Evolutionary conservation across 495 filamentous ascomycete species (phyloP).

Genomic region (Neurospora sp.): DNA sequence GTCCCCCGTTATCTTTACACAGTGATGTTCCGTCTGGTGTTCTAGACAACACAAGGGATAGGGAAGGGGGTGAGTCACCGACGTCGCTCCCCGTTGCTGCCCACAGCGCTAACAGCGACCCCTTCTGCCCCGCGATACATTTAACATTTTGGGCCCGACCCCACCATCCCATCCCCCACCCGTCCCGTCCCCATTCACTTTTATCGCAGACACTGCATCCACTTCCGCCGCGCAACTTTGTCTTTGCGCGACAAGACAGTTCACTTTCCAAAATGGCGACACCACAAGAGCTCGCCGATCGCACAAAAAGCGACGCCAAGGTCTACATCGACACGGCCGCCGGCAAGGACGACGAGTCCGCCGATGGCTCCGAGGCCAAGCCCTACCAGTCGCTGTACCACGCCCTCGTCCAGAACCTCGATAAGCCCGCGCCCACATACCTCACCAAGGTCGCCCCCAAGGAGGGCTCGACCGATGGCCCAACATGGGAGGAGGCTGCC

Average conservation of each 20-base stretch:
- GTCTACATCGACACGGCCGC: slow-evolving; percentile 73
- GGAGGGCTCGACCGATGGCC: slow-evolving; percentile 40
- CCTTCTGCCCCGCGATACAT: slow-evolving; percentile 15
- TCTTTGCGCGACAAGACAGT: neutral
- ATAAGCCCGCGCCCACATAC: slow-evolving; percentile 49
- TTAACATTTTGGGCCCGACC: neutral
- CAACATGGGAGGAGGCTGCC: slow-evolving; percentile 72
- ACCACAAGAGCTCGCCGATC: slow-evolving; percentile 31
- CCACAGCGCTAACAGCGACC: neutral
- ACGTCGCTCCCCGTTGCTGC: neutral
- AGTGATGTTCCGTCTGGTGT: neutral
- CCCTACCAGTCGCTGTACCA: slow-evolving; percentile 74
- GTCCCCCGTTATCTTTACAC: neutral
- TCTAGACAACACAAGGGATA: neutral
- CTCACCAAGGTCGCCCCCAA: slow-evolving; percentile 58
- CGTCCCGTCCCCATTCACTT: slow-evolving; percentile 2
- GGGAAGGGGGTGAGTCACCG: slow-evolving; percentile 8
- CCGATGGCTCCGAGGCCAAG: slow-evolving; percentile 56
- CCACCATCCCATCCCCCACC: slow-evolving; percentile 6
- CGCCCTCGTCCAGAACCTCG: slow-evolving; percentile 64
- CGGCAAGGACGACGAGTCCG: slow-evolving; percentile 56
- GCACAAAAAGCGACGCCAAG: slow-evolving; percentile 38
- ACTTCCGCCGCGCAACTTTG: neutral
- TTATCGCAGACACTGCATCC: slow-evolving; percentile 1
- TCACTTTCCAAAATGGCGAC: slow-evolving; percentile 21